Percentiles rank a stretch among this genome's conserved stretches.
Evolutionary conservation across 2,329 filamentous ascomycete genomes (phyloP).

Genomic region (Setomelanomma holmii): DNA sequence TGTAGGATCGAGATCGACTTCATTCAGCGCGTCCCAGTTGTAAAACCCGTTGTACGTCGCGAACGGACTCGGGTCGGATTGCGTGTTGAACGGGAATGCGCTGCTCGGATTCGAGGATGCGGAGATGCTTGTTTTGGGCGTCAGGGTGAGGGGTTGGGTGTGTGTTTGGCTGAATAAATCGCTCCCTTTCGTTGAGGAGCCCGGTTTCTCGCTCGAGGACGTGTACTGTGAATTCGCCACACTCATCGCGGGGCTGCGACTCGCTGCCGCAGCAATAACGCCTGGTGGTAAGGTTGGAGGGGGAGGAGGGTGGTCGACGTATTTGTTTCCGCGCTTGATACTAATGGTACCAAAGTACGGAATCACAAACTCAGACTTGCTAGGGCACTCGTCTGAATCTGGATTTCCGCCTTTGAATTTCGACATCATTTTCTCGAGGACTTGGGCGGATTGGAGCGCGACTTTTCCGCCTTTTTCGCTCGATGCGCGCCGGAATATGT

Average conservation of each 20-base stretch:
- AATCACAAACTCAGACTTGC: constrained; percentile 43
- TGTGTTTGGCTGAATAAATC: not conserved
- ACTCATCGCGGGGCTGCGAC: not conserved
- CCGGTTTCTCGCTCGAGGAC: not conserved
- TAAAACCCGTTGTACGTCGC: constrained; percentile 51
- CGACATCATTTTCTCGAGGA: constrained; percentile 47
- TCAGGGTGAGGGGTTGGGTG: constrained; percentile 16
- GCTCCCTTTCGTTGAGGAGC: not conserved
- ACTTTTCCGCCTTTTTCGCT: constrained; percentile 52
- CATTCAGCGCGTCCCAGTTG: constrained; percentile 37
- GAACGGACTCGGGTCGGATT: constrained; percentile 33
- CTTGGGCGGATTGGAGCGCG: constrained; percentile 47
- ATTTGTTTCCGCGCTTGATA: constrained; percentile 39
- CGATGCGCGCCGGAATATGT: constrained; percentile 51
- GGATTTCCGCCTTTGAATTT: constrained; percentile 31
- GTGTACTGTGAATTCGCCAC: not conserved
- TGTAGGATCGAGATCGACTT: constrained; percentile 12
- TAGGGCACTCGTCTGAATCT: constrained; percentile 15
- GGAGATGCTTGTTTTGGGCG: constrained; percentile 21
- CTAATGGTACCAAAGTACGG: constrained; percentile 53
- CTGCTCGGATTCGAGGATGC: constrained; percentile 9
- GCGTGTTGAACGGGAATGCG: constrained; percentile 15
- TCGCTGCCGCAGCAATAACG: too few species aligned
- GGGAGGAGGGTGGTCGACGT: constrained; percentile 9
- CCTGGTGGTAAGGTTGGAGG: too few species aligned